Base-by-base conservation (phyloP, 257 asterid species). In the Linaria vulgaris region DNA sequence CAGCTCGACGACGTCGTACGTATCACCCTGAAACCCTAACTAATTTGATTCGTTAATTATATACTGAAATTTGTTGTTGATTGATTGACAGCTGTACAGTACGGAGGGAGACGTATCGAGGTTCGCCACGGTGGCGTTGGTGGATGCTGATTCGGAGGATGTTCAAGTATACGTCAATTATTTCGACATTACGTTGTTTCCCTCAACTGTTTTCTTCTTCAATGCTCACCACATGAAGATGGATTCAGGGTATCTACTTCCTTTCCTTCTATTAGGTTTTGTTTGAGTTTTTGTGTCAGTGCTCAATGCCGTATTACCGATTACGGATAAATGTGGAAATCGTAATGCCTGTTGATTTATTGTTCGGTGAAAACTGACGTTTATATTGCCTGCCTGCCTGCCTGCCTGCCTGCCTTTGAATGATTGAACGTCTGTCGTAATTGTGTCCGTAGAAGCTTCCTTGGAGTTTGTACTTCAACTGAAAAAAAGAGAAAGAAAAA, bases 181-280 rank as follows among this genome's bases (percentile, higher is more conserved):
- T 70, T 92, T 92, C 54, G 96, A 89, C 72, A 85, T 92, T 1
- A 69, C 95, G 8, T 79, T 78, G 70, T 79, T 83, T 37, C 99
- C 99, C 12, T 92, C 97, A 9, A 81, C 80, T 9, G 64, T 92
- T 34, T 92, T 89, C 85, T 92, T 89, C 96, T 92, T 92, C 69
- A 92, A 89, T 58, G 98, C 98, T 66, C 95, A 91, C 70, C 98
- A 91, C 61, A 88, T 91, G 98, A 91, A 91, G 84, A 88, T 91
- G 90, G 96, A 91, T 74, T 91, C 85, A 9, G 95, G 95, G 98
- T 91, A 78, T 64, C 69, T 55, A 3, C 9, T 12, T 34, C 9
- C 1, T 56, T 44, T 17, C 24, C 3, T 1, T n/a, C 9, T n/a
- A 9, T 1, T 34, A 34, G 10, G 6, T 34, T 3, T 34, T 34